Evolutionary conservation across 129 eudicot species (phyloP).

Genomic region (Sambucus nigra): DNA sequence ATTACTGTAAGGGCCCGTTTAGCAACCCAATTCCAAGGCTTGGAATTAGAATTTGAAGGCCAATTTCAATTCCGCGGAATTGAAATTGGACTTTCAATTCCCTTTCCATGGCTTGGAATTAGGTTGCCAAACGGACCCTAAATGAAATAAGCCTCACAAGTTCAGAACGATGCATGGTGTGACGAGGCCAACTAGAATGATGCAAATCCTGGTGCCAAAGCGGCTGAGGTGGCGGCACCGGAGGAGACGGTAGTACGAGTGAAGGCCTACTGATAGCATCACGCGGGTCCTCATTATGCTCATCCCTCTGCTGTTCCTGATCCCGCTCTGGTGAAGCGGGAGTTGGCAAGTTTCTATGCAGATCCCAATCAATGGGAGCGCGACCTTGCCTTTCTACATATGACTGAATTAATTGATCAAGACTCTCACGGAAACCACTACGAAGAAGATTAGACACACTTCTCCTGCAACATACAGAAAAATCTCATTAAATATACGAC

Average conservation of each 20-base stretch:
- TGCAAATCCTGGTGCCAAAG: slow-evolving; percentile 93
- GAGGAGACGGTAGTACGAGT: slow-evolving; percentile 67
- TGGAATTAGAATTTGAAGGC: too few relatives aligned
- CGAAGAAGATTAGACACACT: slow-evolving; percentile 95
- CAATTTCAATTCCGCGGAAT: too few relatives aligned
- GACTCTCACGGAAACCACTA: slow-evolving; percentile 94
- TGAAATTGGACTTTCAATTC: too few relatives aligned
- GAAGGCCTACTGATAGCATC: slow-evolving; percentile 61
- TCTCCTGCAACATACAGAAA: slow-evolving; percentile 56
- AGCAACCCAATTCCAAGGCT: too few relatives aligned
- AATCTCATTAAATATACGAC: background rate
- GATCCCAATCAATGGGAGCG: slow-evolving; percentile 92
- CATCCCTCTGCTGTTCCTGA: slow-evolving; percentile 53
- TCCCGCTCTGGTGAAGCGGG: slow-evolving; percentile 53
- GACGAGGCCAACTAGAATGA: slow-evolving; percentile 90
- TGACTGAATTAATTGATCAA: slow-evolving; percentile 88
- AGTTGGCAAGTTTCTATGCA: slow-evolving; percentile 67
- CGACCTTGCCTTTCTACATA: slow-evolving; percentile 92
- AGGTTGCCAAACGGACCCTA: too few relatives aligned
- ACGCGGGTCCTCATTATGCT: slow-evolving; percentile 41
- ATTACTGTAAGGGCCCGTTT: too few relatives aligned
- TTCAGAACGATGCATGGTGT: slow-evolving; percentile 86
- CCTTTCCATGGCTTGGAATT: too few relatives aligned
- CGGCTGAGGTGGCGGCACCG: slow-evolving; percentile 97
- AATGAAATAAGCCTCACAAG: slow-evolving; percentile 50